Base-by-base conservation (phyloP, 2,329 filamentous ascomycete species). In the Canariomyces notabilis region DNA sequence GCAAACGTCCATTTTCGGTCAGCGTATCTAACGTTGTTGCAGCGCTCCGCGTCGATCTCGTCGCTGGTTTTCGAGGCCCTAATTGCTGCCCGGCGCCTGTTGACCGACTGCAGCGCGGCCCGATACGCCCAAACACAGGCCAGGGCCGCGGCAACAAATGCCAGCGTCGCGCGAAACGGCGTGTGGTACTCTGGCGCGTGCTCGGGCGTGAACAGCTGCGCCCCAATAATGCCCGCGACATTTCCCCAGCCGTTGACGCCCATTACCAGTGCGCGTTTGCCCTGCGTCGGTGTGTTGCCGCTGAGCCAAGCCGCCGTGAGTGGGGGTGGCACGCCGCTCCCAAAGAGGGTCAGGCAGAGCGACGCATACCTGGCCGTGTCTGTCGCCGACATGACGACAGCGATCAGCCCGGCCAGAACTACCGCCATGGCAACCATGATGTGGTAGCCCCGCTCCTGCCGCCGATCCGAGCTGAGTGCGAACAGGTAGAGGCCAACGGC, bases 241-340 rank as follows among this genome's bases (percentile, higher is more conserved):
- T 65, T 66, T 3, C 63, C 63, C 58, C 58, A 64, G 7, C 64
- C 64, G 44, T 65, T 66, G 34, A 62, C 57, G 16, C 63, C 64
- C 34, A 66, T 54, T 15, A 64, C 54, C n/a, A 65, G 54, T 2
- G 59, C 57, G 6, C 64, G 54, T 44, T 64, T 66, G 2, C 62
- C 61, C 8, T 60, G 57, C 14, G 57, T 58, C 48, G 54, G 46
- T 5, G 59, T 64, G 46, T 65, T 66, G n/a, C 56, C 57, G 26
- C 55, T 58, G 6, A 66, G 43, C 64, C 64, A 66, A 2, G 63
- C 63, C 4, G 60, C 59, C 1, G 61, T 63, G 16, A 66, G 51
- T 8, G 60, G 64, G 20, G 61, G 56, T 2, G 63, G 55, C 12
- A 64, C 55, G 40, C 60, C 64, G 40, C 56, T 61, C 6, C 64